Conservation (phyloP, 164 flowering plant genomes). For the Chimonanthus praecox region DNA sequence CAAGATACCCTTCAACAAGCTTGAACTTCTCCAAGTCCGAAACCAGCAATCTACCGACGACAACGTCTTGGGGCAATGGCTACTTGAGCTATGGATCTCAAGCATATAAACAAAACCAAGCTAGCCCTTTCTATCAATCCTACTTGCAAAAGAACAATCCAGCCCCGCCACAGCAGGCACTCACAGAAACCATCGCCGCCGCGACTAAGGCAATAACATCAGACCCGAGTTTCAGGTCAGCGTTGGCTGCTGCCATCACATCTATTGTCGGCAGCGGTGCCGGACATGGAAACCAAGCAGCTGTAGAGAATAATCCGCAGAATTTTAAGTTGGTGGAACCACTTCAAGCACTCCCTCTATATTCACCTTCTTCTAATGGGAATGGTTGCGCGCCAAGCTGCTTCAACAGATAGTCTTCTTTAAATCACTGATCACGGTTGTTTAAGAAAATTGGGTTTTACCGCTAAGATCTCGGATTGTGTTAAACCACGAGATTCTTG, state of each 20-base stretch:
- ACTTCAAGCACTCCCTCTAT: slow-evolving; percentile 22
- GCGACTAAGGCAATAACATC: slow-evolving; percentile 82
- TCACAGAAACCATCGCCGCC: slow-evolving; percentile 50
- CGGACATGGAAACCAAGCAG: slow-evolving; percentile 2
- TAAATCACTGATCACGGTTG: slow-evolving; percentile 7
- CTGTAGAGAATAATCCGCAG: slow-evolving; percentile 10
- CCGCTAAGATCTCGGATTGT: no score
- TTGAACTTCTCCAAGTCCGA: slow-evolving; percentile 59
- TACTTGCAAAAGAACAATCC: slow-evolving; percentile 31
- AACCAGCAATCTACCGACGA: slow-evolving; percentile 23
- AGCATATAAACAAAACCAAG: slow-evolving; percentile 27
- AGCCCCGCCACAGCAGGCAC: slow-evolving; percentile 15
- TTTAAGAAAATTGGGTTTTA: no score
- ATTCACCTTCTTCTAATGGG: slow-evolving; percentile 19
- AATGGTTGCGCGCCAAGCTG: slow-evolving; percentile 39
- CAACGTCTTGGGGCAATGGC: slow-evolving; percentile 38
- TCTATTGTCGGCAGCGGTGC: slow-evolving; percentile 48
- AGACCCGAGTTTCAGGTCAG: slow-evolving; percentile 81
- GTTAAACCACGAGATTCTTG: no score
- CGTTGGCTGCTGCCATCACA: slow-evolving; percentile 68
- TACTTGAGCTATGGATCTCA: slow-evolving; percentile 30
- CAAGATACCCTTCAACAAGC: slow-evolving; percentile 39
- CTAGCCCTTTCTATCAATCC: slow-evolving; percentile 35
- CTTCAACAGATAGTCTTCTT: slow-evolving; percentile 35
- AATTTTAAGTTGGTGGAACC: slow-evolving; percentile 34